Conservation (phyloP, 139 green algal species). For the Chlamydomonas sp. region DNA sequence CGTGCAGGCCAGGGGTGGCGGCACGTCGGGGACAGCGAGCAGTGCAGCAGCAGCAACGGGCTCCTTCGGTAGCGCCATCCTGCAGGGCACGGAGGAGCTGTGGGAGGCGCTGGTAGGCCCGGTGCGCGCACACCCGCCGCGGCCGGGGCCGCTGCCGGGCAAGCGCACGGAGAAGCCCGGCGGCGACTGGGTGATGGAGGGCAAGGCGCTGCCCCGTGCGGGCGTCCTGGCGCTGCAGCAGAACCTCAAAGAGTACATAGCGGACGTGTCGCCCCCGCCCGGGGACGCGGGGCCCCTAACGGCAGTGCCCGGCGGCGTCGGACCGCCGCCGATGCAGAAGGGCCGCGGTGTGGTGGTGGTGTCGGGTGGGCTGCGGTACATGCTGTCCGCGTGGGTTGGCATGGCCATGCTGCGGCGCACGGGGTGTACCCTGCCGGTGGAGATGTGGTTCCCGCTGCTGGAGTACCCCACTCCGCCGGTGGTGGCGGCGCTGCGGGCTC, state of each 20-base stretch:
- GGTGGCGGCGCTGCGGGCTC: constrained; percentile 31
- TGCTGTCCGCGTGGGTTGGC: constrained; percentile 61
- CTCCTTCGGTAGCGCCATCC: background rate
- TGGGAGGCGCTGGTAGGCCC: background rate
- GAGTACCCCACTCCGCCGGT: constrained; percentile 46
- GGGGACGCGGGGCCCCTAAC: too few relatives aligned
- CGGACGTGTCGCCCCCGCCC: background rate
- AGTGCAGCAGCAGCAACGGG: too few relatives aligned
- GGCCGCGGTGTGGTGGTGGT: constrained; percentile 59
- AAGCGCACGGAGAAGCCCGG: background rate
- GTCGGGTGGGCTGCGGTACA: constrained; percentile 52
- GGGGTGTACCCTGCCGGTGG: constrained; percentile 59
- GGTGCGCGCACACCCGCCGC: background rate
- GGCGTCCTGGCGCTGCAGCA: background rate
- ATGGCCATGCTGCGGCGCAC: constrained; percentile 52
- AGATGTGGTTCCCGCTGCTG: constrained; percentile 59
- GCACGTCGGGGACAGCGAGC: too few relatives aligned
- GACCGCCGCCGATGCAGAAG: background rate
- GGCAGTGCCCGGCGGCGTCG: background rate
- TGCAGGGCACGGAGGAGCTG: background rate
- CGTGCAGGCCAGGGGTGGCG: too few relatives aligned
- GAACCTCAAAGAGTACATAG: background rate
- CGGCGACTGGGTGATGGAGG: background rate
- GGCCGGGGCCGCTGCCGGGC: background rate
- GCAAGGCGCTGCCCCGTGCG: background rate